phyloP scores from a whole-genome alignment of 2,329 filamentous ascomycete genomes.

The Laburnicola sp. region DNA sequence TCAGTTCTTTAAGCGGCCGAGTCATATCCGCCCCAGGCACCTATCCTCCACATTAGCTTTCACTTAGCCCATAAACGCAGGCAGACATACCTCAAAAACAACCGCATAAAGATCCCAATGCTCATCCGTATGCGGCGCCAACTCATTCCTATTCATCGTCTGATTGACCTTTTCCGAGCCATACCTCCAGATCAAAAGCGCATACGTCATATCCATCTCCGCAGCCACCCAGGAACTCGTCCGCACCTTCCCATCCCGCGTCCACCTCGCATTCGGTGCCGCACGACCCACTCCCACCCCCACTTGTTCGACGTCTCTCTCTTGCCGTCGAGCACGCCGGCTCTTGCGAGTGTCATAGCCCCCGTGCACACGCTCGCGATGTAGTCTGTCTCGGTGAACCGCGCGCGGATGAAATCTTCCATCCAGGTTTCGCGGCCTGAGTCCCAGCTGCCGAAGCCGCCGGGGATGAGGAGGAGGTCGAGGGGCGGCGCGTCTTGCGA shows the following conservation, averaged over 20 bases:
- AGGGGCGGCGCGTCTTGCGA: constrained; percentile 53
- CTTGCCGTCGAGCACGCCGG: constrained; percentile 61
- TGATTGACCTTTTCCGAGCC: constrained; percentile 52
- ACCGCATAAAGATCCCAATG: background rate
- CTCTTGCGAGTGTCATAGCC: constrained; percentile 7
- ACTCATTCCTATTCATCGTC: constrained; percentile 55
- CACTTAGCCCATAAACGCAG: background rate
- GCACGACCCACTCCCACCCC: constrained; percentile 49
- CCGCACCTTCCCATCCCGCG: constrained; percentile 67
- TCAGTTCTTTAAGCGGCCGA: background rate
- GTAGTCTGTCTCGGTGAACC: constrained; percentile 54
- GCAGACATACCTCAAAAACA: background rate
- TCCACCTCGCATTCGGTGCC: constrained; percentile 63
- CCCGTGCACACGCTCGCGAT: constrained; percentile 67
- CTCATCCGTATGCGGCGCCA: background rate
- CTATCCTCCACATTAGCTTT: background rate
- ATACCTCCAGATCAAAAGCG: constrained; percentile 56
- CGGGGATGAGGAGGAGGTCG: constrained; percentile 65
- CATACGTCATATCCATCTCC: constrained; percentile 61
- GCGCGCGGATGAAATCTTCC: constrained; percentile 50
- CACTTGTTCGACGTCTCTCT: constrained; percentile 66
- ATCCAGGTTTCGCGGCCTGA: constrained; percentile 30
- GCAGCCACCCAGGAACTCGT: constrained; percentile 63
- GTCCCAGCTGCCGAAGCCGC: constrained; percentile 47
- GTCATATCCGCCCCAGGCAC: background rate